Evolutionary conservation across 306 rosid species (phyloP).

Genomic region (Fagus crenata): DNA sequence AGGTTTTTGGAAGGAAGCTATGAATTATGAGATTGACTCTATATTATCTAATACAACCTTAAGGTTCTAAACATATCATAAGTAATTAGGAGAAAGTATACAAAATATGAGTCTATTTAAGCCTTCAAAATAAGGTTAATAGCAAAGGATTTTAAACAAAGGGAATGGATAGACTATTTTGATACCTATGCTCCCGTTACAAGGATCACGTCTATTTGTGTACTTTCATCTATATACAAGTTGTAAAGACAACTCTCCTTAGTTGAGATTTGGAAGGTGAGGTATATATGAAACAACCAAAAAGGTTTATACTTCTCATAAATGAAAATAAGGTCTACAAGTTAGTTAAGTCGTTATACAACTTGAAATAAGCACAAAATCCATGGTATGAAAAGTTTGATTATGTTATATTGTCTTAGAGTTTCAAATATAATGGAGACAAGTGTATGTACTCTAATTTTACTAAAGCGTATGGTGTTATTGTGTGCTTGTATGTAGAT

Average conservation of each 20-base stretch:
- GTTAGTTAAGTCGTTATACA: too few species aligned
- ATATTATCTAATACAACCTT: background rate
- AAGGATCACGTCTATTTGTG: background rate
- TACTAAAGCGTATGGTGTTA: background rate
- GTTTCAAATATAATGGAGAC: background rate
- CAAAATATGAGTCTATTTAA: background rate
- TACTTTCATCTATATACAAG: background rate
- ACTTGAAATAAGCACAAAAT: too few species aligned
- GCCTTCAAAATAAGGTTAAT: too few species aligned
- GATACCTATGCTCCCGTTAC: background rate
- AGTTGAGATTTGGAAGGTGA: background rate
- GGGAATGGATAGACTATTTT: too few species aligned
- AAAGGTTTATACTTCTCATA: background rate
- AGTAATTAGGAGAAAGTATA: background rate
- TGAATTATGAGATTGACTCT: background rate
- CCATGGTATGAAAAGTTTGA: too few species aligned
- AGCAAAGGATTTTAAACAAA: too few species aligned
- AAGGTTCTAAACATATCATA: background rate
- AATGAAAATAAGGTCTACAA: too few species aligned
- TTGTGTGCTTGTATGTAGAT: background rate
- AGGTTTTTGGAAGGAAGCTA: background rate
- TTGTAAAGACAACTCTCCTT: background rate
- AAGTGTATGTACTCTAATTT: background rate
- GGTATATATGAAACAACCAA: background rate
- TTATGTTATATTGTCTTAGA: too few species aligned